phyloP scores from a whole-genome alignment of 1,284 basidiomycete species.

The Lignosus rhinocerotis region DNA sequence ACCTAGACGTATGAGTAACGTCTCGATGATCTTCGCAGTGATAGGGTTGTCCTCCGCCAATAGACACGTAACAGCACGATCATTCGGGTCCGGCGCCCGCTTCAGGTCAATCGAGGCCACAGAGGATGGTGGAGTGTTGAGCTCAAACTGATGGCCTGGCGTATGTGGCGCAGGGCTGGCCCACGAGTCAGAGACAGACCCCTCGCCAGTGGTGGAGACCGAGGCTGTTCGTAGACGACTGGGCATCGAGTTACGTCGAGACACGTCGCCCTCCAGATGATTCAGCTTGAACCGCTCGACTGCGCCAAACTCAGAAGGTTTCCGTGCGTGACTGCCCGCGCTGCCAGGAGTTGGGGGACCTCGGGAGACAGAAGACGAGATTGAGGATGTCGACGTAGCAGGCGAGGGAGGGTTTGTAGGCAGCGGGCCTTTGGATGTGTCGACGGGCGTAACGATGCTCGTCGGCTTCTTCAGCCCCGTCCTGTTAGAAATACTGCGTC shows the following conservation, averaged over 20 bases:
- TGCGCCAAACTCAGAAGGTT: constrained; percentile 83
- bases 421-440: constrained; percentile 48
- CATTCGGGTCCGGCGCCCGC: constrained; percentile 67
- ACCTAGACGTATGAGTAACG: constrained; percentile 86
- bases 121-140: constrained; percentile 70
- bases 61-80: constrained; percentile 86
- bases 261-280: constrained; percentile 66
- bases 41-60: constrained; percentile 98
- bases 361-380: constrained; percentile 88
- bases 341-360: constrained; percentile 73
- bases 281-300: constrained; percentile 85
- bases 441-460: constrained; percentile 68
- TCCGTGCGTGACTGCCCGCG: constrained; percentile 64
- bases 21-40: constrained; percentile 94
- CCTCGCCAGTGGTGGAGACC: constrained; percentile 74
- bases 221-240: constrained; percentile 87
- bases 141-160: constrained; percentile 48
- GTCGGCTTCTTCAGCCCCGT: constrained; percentile 74
- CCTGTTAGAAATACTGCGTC: constrained; percentile 64
- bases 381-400: constrained; percentile 89
- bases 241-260: constrained; percentile 84
- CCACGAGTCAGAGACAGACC: constrained; percentile 77
- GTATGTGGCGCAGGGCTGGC: constrained; percentile 56
- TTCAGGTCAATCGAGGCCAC: constrained; percentile 76
- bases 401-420: constrained; percentile 82